Evolutionary conservation across 345 rosid species (phyloP), one percentile per base, ranked within the genome.

Genomic region (Mercurialis annua): DNA sequence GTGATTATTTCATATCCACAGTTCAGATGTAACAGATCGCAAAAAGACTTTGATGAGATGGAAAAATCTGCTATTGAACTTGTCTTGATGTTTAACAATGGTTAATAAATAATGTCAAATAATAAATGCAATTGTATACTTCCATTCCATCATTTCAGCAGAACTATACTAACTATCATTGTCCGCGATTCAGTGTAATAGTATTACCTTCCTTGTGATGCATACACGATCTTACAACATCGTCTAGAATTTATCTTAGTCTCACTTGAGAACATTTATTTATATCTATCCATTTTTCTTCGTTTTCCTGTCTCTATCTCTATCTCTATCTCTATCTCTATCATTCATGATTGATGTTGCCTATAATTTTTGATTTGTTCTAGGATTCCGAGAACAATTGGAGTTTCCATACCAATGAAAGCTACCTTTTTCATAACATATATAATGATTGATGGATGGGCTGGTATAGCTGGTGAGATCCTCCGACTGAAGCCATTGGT

Each of bases 391-490:
- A 79, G 98, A 78, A 94, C 96, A 49, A 89, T 91, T 59, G 98
- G 99, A 29, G 92, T 94, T 61, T 91, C 99, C 5, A 91, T 94
- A 76, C 99, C 99, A 46, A 94, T 91, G 97, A 93, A 93, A 71
- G 97, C 96, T 46, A 93, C 98, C n/a, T 93, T 90, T 78, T 93
- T 90, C 65, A 87, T 93, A 64, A 93, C 98, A 16, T 93, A 85
- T 67, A 83, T 93, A 67, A 93, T 93, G 98, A 84, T 93, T 60
- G 99, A 94, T 69, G 99, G 99, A 24, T 89, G 99, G 98, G 98
- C 99, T 65, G 99, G 99, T 51, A 91, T 91, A 17, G 99, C 99
- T 0, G 66, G 92, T 44, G 99, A 94, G 83, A 94, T 94, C 75
- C 93, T 94, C 29, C 86, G 93, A 59, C 40, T 91, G 71, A 94